Evolutionary conservation across 2,329 filamentous ascomycete genomes (phyloP).

Genomic region (Aspergillus brunneoviolaceus): DNA sequence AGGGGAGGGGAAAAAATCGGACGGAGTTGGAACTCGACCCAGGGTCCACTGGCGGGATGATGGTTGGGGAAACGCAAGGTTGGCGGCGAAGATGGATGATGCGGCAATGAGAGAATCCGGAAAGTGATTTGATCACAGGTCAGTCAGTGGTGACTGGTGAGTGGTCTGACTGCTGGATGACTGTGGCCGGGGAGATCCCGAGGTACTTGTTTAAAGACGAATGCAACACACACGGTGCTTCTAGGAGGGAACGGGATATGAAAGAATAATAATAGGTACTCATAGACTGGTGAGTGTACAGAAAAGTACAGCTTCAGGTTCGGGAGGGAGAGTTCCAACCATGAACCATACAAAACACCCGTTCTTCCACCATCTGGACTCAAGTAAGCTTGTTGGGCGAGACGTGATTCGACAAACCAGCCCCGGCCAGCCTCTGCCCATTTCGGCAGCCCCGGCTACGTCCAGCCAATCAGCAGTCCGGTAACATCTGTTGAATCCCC

Average conservation of each 20-base stretch:
- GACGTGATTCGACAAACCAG: conserved; percentile 15
- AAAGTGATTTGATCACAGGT: background rate
- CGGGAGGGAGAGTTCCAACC: conserved; percentile 5
- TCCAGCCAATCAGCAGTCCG: conserved; percentile 11
- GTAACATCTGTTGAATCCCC: conserved; percentile 32
- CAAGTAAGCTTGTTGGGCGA: conserved; percentile 19
- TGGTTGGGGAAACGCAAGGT: conserved; percentile 23
- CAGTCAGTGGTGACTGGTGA: no score
- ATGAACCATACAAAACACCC: conserved; percentile 11
- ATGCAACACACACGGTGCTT: background rate
- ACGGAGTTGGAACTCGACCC: conserved; percentile 15
- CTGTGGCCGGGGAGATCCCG: conserved; percentile 24
- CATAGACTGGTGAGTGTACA: background rate
- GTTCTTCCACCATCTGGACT: background rate
- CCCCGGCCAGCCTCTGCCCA: conserved; percentile 8
- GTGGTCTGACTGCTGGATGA: conserved; percentile 14
- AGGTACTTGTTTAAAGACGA: conserved; percentile 14
- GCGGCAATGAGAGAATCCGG: background rate
- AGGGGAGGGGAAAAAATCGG: conserved; percentile 9
- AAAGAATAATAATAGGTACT: background rate
- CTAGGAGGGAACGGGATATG: background rate
- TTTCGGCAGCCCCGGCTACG: conserved; percentile 8
- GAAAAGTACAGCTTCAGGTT: background rate
- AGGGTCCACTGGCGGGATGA: conserved; percentile 21
- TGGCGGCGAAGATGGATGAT: conserved; percentile 9